Base-by-base conservation (phyloP, 352 stramenopile genomes). In the Blastocystis sp. region DNA sequence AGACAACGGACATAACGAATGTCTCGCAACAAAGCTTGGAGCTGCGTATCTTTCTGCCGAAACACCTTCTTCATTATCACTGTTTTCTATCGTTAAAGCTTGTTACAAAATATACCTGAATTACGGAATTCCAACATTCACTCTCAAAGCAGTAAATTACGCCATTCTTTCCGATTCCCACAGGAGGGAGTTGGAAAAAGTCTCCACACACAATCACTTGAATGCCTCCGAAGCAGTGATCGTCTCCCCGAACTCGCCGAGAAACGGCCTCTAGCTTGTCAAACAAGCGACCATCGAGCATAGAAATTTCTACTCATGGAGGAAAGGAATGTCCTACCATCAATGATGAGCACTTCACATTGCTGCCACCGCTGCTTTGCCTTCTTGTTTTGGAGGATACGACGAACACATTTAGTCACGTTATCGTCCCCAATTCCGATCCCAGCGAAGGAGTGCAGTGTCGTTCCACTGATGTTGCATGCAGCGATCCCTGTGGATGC, bases 131-230 rank as follows among this genome's bases (percentile, higher is more conserved):
- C 73, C 73, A 84, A 43, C 73, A 68, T 37, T 26, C 73, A 23
- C 73, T 84, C 50, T 84, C 73, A 37, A 84, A 84, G 39, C 73
- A 84, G 50, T 84, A 84, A 43, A 84, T 66, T 9, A 84, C 73
- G 37, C 43, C 43, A 43, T 84, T 84, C 50, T 84, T 64, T 3
- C 91, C 79, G 39, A 87, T 90, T 0, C 91, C 91, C 37, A 98
- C 92, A 6, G 96, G 96, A 20, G 95, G 95, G 11, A 98, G 90
- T 91, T 98, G 96, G 91, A 95, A 98, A 90, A 98, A 98, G 90
- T 98, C 96, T 8, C 96, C 77, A 6, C 95, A 96, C 15, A 97
- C 91, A 69, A 98, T 93, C 29, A 98, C 87, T 91, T 98, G 96
- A 80, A 98, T 94, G 45, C 96, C 96, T 56, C 95, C 95, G 91